Percentiles rank a stretch among this genome's conserved stretches.
These are phyloP conservation scores for Ogataea paradorogensis DNA, from an alignment of 805 yeast species.

Conservation along the genomic window DNA sequence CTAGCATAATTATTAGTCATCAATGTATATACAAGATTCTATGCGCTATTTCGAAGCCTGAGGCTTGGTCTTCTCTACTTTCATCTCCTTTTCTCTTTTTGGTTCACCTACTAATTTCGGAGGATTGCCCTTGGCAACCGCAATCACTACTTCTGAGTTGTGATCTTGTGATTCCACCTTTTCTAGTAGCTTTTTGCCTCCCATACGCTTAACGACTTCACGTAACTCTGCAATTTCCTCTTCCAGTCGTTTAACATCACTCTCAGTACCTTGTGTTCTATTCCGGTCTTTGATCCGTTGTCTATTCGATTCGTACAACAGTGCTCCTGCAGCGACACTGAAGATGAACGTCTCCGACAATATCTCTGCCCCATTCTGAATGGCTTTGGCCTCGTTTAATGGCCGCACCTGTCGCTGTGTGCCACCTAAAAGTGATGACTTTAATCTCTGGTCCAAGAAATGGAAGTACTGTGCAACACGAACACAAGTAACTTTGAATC, in stretches of 20 bases:
- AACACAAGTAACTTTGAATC: slow-evolving; percentile 62
- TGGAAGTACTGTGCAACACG: slow-evolving; percentile 71
- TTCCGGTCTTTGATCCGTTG: slow-evolving; percentile 60
- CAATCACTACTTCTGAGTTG: slow-evolving; percentile 7
- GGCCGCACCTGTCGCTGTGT: slow-evolving; percentile 61
- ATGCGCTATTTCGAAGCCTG: background rate
- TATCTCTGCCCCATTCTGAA: slow-evolving; percentile 78
- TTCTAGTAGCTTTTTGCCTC: slow-evolving; percentile 22
- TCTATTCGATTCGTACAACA: slow-evolving; percentile 68
- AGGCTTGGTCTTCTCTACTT: background rate
- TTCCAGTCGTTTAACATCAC: slow-evolving; percentile 67
- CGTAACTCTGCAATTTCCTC: slow-evolving; percentile 62
- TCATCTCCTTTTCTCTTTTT: slow-evolving; percentile 5
- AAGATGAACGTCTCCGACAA: slow-evolving; percentile 76
- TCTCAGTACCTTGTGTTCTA: slow-evolving; percentile 64
- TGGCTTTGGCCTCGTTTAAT: slow-evolving; percentile 75
- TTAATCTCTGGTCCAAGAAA: slow-evolving; percentile 56
- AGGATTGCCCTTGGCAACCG: slow-evolving; percentile 9
- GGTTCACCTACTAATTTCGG: slow-evolving; percentile 7
- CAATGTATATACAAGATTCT: slow-evolving; percentile 4
- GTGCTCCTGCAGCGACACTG: slow-evolving; percentile 73
- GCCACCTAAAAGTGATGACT: slow-evolving; percentile 59
- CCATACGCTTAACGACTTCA: slow-evolving; percentile 41
- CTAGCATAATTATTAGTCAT: background rate
- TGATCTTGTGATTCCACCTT: background rate